Evolutionary conservation across 148 eudicot genomes (phyloP), one percentile per base, ranked within the genome.

Genomic region (Suaeda aralocaspica): DNA sequence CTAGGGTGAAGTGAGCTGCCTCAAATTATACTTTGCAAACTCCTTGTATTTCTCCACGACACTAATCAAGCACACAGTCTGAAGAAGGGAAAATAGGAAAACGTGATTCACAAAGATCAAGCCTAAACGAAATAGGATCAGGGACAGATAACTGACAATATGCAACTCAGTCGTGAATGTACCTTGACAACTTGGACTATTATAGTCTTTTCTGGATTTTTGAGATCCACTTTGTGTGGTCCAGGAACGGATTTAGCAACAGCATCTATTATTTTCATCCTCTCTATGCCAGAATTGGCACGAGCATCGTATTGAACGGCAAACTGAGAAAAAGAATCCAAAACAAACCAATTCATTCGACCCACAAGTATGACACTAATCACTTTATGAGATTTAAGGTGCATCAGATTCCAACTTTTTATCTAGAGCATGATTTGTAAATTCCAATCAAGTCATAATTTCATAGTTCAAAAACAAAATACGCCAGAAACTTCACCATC

Each of bases 271-370:
- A 94, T 84, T 81, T 91, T 94, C 84, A 84, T 82, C 82, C 90
- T 86, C 68, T 94, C 96, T 52, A 94, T 78, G 41, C 99, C 97
- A 66, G 88, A 79, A 76, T 94, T 94, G 75, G 99, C 97, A 22
- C 99, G 92, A 48, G 97, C 96, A 59, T 94, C 99, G 72, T 91
- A 94, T 34, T 83, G 76, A 39, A 94, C 97, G n/a, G 99, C 92
- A 87, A 83, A 94, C 99, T 94, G 81, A 62, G 50, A 62, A 10
- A 59, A 31, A 14, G 15, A 19, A 42, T 45, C 22, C 44, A 42
- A 46, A 31, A 48, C 65, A 46, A 63, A 68, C 31, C 49, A 60
- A 22, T 51, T 73, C 52, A 26, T 65, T 49, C n/a, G 39, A 56
- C 62, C 42, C 69, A 63, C 26, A 63, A 62, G 31, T 9, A 39